Conservation (phyloP, 2,329 filamentous ascomycete species). For the Talaromyces amestolkiae region DNA sequence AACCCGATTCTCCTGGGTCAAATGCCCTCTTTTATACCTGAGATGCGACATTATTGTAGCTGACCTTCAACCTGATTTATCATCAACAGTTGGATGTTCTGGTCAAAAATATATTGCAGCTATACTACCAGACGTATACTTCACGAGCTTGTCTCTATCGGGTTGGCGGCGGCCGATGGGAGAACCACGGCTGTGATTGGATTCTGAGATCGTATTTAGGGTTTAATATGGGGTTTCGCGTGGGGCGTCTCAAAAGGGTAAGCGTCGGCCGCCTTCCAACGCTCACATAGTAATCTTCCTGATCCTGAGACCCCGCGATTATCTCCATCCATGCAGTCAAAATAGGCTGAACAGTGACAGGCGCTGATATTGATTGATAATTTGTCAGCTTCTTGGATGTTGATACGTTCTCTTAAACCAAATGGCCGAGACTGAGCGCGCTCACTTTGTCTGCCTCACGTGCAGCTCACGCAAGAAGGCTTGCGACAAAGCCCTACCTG, state of each 20-base stretch:
- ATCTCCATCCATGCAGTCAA: background rate
- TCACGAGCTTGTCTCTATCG: background rate
- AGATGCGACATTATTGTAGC: background rate
- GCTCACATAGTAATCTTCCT: background rate
- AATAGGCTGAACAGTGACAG: background rate
- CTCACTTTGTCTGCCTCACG: conserved; percentile 14
- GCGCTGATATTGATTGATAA: background rate
- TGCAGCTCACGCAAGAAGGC: conserved; percentile 17
- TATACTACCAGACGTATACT: too few species aligned
- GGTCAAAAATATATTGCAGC: background rate
- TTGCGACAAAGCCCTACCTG: conserved; percentile 14
- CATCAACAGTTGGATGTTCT: background rate
- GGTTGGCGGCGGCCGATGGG: conserved; percentile 14
- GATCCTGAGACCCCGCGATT: background rate
- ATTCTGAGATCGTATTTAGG: background rate
- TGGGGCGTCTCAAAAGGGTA: conserved; percentile 2
- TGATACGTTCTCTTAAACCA: background rate
- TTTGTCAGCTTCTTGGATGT: background rate
- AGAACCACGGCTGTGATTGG: background rate
- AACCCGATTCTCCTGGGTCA: background rate
- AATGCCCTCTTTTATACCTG: background rate
- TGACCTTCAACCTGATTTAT: background rate
- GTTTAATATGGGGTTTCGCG: background rate
- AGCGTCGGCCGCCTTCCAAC: conserved; percentile 14
- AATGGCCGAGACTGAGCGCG: conserved; percentile 11